A percentile compares a stretch with the other conserved stretches of the same genome.
Conservation (phyloP, 106 monocot genomes). For the Dioscorea zingiberensis region DNA sequence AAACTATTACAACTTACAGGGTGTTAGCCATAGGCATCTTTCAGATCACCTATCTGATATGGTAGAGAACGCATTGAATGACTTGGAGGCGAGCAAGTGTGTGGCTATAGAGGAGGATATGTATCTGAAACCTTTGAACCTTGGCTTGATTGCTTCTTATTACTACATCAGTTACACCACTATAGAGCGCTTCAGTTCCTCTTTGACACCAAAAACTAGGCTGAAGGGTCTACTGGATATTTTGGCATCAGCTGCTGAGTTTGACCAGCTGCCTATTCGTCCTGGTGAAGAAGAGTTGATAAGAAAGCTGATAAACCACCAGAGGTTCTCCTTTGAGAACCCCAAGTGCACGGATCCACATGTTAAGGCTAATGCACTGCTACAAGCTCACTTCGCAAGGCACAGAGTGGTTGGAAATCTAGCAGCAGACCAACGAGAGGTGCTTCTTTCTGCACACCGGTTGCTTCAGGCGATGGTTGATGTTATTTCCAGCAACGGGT, state of each 20-base stretch:
- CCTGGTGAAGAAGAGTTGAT: constrained; percentile 91
- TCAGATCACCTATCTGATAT: constrained; percentile 95
- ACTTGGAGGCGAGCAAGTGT: constrained; percentile 89
- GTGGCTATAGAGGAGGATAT: constrained; percentile 86
- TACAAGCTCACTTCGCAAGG: constrained; percentile 90
- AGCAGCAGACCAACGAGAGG: constrained; percentile 81
- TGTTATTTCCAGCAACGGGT: constrained; percentile 97
- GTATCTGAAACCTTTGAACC: constrained; percentile 85
- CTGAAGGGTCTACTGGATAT: constrained; percentile 92
- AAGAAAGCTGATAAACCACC: constrained; percentile 75
- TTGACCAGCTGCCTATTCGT: constrained; percentile 68
- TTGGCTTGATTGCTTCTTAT: constrained; percentile 92
- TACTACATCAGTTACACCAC: constrained; percentile 93
- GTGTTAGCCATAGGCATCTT: constrained; percentile 92
- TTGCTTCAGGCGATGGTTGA: constrained; percentile 94
- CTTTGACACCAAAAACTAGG: constrained; percentile 66
- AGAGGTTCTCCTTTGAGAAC: constrained; percentile 88
- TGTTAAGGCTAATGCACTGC: constrained; percentile 86
- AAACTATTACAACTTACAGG: constrained; percentile 93
- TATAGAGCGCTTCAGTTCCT: constrained; percentile 87
- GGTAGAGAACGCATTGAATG: constrained; percentile 66
- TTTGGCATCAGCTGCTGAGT: constrained; percentile 88
- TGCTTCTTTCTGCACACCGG: constrained; percentile 81
- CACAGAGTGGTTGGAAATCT: constrained; percentile 71
- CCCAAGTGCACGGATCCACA: constrained; percentile 81